Evolutionary conservation across 495 filamentous ascomycete genomes (phyloP).

Genomic region (Cercophora newfieldiana): DNA sequence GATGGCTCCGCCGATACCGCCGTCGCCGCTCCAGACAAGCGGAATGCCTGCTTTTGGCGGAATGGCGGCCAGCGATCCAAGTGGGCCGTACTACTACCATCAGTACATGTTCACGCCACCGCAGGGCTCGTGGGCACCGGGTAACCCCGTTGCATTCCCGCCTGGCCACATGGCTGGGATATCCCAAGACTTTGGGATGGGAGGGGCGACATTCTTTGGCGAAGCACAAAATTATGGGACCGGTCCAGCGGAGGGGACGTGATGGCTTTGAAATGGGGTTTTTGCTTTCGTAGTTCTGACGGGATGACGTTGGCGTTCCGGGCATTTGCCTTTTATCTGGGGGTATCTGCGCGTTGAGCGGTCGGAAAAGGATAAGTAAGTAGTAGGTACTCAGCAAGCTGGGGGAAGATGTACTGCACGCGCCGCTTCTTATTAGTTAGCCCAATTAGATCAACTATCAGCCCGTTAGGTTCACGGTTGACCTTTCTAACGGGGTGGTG

Average conservation of each 20-base stretch:
- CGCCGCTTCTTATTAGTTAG: neutral
- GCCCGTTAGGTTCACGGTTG: too few relatives aligned
- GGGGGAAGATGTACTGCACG: neutral
- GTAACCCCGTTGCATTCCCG: conserved; percentile 1
- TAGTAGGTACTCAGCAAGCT: neutral
- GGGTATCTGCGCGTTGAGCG: neutral
- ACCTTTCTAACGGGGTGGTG: neutral
- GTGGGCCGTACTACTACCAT: neutral
- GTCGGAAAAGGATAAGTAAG: neutral
- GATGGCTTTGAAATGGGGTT: neutral
- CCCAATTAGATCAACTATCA: neutral
- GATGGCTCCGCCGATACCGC: conserved; percentile 8
- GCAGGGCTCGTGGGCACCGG: conserved; percentile 6
- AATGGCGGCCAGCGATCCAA: conserved; percentile 4
- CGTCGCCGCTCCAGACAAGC: neutral
- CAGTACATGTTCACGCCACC: conserved; percentile 2
- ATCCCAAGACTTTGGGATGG: conserved; percentile 10
- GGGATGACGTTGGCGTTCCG: neutral
- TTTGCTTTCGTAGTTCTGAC: neutral
- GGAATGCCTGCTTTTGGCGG: conserved; percentile 1
- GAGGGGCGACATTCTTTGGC: conserved; percentile 5
- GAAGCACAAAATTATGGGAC: conserved; percentile 10
- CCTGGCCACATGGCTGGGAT: conserved; percentile 7
- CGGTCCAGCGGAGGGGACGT: neutral
- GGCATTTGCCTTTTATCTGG: neutral